These are phyloP conservation scores for Hirsutella rhossiliensis DNA, from an alignment of 2,329 filamentous ascomycete genomes.

Conservation along the genomic window DNA sequence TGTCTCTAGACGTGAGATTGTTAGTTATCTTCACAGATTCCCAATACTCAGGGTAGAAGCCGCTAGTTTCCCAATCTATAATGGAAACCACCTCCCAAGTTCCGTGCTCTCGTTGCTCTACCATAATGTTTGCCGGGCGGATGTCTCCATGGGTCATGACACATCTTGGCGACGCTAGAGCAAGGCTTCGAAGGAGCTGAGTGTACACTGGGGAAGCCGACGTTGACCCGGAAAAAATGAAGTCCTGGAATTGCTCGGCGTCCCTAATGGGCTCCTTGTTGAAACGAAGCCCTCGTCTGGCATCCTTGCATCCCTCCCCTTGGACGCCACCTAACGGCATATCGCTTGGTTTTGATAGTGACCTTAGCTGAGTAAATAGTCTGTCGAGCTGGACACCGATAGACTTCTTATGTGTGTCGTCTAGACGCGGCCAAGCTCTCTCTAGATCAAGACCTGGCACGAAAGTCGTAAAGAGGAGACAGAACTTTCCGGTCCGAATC, in stretches of 20 bases:
- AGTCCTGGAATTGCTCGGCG: constrained; percentile 3
- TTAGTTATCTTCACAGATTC: constrained; percentile 9
- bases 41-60: constrained; percentile 10
- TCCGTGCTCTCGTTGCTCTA: too few species aligned
- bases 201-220: constrained; percentile 2
- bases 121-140: not conserved
- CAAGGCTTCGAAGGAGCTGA: constrained; percentile 3
- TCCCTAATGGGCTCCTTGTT: constrained; percentile 1
- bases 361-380: constrained; percentile 5
- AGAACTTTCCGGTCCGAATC: too few species aligned
- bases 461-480: too few species aligned
- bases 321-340: constrained; percentile 3
- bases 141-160: constrained; percentile 7
- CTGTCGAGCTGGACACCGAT: constrained; percentile 4
- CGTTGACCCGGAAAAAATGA: constrained; percentile 4
- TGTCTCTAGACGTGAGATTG: constrained; percentile 3
- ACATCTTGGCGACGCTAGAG: constrained; percentile 1
- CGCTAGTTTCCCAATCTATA: constrained; percentile 6
- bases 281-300: constrained; percentile 1
- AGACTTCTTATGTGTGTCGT: constrained; percentile 4
- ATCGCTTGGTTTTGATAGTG: constrained; percentile 2
- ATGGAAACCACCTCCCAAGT: too few species aligned
- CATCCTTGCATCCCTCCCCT: constrained; percentile 4
- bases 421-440: not conserved
- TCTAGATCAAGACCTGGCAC: too few species aligned